These are phyloP conservation scores for Colletotrichum theobromicola DNA, from an alignment of 2,329 filamentous ascomycete species.

Conservation along the genomic window DNA sequence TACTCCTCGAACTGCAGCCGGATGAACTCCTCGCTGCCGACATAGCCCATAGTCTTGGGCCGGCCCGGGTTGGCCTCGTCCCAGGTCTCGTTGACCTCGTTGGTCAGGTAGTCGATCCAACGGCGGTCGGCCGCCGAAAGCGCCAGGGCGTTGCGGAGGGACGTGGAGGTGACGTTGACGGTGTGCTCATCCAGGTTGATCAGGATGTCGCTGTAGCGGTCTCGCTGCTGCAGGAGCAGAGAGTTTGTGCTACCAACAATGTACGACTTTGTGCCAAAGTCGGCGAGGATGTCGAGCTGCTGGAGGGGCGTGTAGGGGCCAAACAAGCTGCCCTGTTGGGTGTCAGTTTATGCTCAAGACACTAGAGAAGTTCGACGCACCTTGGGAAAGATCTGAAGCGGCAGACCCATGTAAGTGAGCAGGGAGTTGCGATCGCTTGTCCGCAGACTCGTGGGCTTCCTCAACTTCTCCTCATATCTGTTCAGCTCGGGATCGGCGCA, in stretches of 20 bases:
- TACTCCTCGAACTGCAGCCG: slow-evolving; percentile 97
- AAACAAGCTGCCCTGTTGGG: slow-evolving; percentile 80
- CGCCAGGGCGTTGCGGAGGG: slow-evolving; percentile 75
- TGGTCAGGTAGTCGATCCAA: slow-evolving; percentile 96
- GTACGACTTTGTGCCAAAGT: slow-evolving; percentile 95
- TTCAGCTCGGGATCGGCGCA: slow-evolving; percentile 94
- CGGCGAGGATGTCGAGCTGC: slow-evolving; percentile 91
- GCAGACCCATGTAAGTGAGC: slow-evolving; percentile 91
- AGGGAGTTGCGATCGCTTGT: slow-evolving; percentile 92
- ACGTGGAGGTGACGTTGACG: slow-evolving; percentile 82
- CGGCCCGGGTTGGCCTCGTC: slow-evolving; percentile 87
- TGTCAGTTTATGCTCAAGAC: slow-evolving; percentile 20
- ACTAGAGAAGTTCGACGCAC: slow-evolving; percentile 43
- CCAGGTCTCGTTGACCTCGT: slow-evolving; percentile 95
- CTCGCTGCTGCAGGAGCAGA: slow-evolving; percentile 88
- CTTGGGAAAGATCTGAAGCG: slow-evolving; percentile 94
- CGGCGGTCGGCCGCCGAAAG: slow-evolving; percentile 87
- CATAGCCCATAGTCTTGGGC: slow-evolving; percentile 94
- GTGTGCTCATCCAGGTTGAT: slow-evolving; percentile 93
- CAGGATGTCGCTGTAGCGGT: slow-evolving; percentile 94
- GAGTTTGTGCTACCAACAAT: slow-evolving; percentile 98
- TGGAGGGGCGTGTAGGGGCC: slow-evolving; percentile 96
- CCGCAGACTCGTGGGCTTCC: slow-evolving; percentile 81
- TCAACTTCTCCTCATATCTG: slow-evolving; percentile 75
- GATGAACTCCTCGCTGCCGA: slow-evolving; percentile 97